Conservation (phyloP, 352 stramenopile species). For the Phytophthora capsici region DNA sequence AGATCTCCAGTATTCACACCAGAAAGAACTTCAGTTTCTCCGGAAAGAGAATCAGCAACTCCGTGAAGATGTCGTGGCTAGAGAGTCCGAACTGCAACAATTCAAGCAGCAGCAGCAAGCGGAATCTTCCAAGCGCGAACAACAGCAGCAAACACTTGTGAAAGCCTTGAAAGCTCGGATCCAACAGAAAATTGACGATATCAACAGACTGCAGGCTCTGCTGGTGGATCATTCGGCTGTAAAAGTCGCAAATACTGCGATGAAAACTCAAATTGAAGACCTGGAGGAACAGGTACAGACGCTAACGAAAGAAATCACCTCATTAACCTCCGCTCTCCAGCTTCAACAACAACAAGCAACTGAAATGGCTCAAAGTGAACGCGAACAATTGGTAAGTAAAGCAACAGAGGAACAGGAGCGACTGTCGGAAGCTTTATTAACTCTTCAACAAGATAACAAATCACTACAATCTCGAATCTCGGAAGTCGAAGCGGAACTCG, state of each 20-base stretch:
- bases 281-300: slow-evolving; percentile 6
- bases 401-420: slow-evolving; percentile 3
- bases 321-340: background rate
- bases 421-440: slow-evolving; percentile 7
- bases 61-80: slow-evolving; percentile 1
- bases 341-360: slow-evolving; percentile 7
- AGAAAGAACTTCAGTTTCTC: slow-evolving; percentile 18
- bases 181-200: slow-evolving; percentile 21
- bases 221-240: background rate
- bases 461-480: slow-evolving; percentile 11
- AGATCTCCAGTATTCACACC: slow-evolving; percentile 7
- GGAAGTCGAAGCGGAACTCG: slow-evolving; percentile 22
- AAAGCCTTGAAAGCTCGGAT: slow-evolving; percentile 25
- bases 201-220: slow-evolving; percentile 9
- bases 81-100: slow-evolving; percentile 3
- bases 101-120: slow-evolving; percentile 14
- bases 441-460: slow-evolving; percentile 10
- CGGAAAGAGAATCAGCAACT: slow-evolving; percentile 18
- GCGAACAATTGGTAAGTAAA: slow-evolving; percentile 9
- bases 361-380: background rate
- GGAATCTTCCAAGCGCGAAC: background rate
- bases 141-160: slow-evolving; percentile 21
- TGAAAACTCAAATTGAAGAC: slow-evolving; percentile 5
- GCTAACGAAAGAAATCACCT: slow-evolving; percentile 7
- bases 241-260: background rate